Conservation (phyloP, 2,329 filamentous ascomycete species). For the Aspergillus vadensis region DNA sequence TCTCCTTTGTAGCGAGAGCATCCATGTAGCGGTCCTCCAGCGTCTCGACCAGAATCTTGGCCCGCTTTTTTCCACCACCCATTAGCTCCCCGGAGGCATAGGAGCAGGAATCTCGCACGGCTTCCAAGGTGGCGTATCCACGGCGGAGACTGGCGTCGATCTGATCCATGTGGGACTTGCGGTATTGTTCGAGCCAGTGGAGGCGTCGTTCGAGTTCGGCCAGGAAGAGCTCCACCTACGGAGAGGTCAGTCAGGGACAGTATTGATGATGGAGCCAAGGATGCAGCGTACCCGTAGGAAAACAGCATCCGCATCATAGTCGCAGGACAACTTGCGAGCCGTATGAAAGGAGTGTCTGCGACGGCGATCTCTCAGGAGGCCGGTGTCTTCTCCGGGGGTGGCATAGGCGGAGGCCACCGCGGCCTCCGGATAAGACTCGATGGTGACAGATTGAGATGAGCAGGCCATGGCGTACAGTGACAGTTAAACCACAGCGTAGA, state of each 20-base stretch:
- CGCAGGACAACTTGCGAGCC: slow-evolving; percentile 44
- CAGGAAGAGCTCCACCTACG: slow-evolving; percentile 56
- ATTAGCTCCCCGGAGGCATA: slow-evolving; percentile 88
- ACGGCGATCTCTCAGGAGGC: slow-evolving; percentile 42
- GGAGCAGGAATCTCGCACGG: slow-evolving; percentile 84
- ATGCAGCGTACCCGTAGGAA: slow-evolving; percentile 42
- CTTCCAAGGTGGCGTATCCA: slow-evolving; percentile 81
- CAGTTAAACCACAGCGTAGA: not conserved
- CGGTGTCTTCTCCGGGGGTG: slow-evolving; percentile 36
- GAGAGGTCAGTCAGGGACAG: slow-evolving; percentile 14
- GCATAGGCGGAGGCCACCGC: slow-evolving; percentile 28
- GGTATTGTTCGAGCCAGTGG: slow-evolving; percentile 85
- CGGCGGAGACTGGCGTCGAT: slow-evolving; percentile 81
- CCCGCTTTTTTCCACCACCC: slow-evolving; percentile 78
- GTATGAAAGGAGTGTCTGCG: slow-evolving; percentile 51
- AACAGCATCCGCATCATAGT: slow-evolving; percentile 47
- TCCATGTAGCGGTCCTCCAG: slow-evolving; percentile 86
- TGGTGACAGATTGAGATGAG: slow-evolving; percentile 42
- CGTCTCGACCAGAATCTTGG: slow-evolving; percentile 89
- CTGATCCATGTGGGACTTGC: slow-evolving; percentile 75
- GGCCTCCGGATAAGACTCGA: slow-evolving; percentile 38
- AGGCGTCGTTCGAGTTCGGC: slow-evolving; percentile 82
- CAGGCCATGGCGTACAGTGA: slow-evolving; percentile 38
- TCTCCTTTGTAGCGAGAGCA: slow-evolving; percentile 79
- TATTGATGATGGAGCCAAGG: not conserved